Conservation (phyloP, 2,329 filamentous ascomycete genomes). For the Orbilia javanica region DNA sequence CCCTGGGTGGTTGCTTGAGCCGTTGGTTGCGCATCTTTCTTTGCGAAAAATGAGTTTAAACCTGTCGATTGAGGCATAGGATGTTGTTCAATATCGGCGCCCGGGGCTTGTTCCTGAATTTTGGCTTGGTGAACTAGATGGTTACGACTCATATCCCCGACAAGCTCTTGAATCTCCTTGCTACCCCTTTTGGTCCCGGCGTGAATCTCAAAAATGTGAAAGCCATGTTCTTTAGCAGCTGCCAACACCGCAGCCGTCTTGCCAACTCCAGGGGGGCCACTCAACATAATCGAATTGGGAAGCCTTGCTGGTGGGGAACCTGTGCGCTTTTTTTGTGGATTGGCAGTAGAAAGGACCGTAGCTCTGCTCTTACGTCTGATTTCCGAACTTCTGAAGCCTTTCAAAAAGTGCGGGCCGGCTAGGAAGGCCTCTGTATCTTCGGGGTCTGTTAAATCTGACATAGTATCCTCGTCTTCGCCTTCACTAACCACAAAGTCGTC, state of each 20-base stretch:
- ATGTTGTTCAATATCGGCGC: conserved; percentile 62
- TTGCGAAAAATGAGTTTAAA: conserved; percentile 84
- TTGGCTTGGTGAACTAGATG: conserved; percentile 79
- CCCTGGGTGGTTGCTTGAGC: conserved; percentile 57
- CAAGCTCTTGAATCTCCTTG: conserved; percentile 88
- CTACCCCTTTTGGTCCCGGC: conserved; percentile 84
- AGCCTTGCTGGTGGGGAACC: conserved; percentile 69
- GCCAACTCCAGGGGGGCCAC: conserved; percentile 88
- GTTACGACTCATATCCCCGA: conserved; percentile 97
- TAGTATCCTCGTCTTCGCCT: conserved; percentile 78
- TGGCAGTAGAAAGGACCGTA: conserved; percentile 28
- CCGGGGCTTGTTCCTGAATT: conserved; percentile 61
- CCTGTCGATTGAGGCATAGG: conserved; percentile 63
- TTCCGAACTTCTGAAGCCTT: conserved; percentile 67
- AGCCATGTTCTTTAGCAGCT: conserved; percentile 88
- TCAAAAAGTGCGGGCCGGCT: conserved; percentile 65
- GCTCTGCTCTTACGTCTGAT: conserved; percentile 66
- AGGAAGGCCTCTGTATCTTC: conserved; percentile 67
- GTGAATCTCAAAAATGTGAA: conserved; percentile 96
- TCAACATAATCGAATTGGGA: conserved; percentile 85
- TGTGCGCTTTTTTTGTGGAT: conserved; percentile 62
- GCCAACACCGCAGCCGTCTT: conserved; percentile 95
- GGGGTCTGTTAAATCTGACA: conserved; percentile 76
- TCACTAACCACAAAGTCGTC: conserved; percentile 84
- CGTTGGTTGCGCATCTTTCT: conserved; percentile 65